Percentiles rank a stretch among this genome's conserved stretches.
Conservation (phyloP, 441 rosid genomes). For the Aquilaria agallochum region DNA sequence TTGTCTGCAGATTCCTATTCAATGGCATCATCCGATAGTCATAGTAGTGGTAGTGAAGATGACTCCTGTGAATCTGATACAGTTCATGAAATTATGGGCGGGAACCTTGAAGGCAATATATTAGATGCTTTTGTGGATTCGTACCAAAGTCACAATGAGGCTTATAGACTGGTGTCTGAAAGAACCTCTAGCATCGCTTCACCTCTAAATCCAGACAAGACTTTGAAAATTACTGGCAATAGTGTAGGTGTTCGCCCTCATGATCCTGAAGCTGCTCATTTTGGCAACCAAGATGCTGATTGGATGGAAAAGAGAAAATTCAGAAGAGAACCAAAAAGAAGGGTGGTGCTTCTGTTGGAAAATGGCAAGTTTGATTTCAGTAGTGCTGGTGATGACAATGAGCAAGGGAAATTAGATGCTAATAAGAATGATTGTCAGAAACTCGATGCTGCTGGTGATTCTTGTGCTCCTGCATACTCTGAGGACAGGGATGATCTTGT, state of each 20-base stretch:
- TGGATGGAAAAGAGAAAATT: constrained; percentile 34
- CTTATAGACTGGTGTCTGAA: constrained; percentile 26
- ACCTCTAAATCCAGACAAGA: constrained; percentile 16
- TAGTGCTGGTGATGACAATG: constrained; percentile 22
- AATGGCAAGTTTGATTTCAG: constrained; percentile 21
- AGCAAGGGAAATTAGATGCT: constrained; percentile 13
- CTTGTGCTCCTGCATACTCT: constrained; percentile 27
- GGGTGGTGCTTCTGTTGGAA: constrained; percentile 46
- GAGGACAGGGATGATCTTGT: constrained; percentile 39
- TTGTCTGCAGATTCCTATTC: constrained; percentile 85
- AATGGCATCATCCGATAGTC: constrained; percentile 71
- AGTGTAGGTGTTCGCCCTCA: constrained; percentile 28
- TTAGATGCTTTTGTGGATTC: constrained; percentile 20
- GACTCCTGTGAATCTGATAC: constrained; percentile 36
- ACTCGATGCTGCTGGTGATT: constrained; percentile 21
- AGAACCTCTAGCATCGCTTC: constrained; percentile 24
- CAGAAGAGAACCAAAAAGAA: constrained; percentile 54
- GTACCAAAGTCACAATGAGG: constrained; percentile 23
- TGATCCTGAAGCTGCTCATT: constrained; percentile 34
- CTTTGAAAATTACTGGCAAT: constrained; percentile 15
- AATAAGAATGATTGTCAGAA: constrained; percentile 17
- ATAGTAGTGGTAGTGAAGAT: constrained; percentile 80
- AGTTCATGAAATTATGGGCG: constrained; percentile 19
- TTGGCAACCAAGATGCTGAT: constrained; percentile 34
- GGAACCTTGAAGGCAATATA: constrained; percentile 16